A percentile compares a stretch with the other conserved stretches of the same genome.
Conservation (phyloP, 2,329 filamentous ascomycete species). For the Teratosphaeria destructans region DNA sequence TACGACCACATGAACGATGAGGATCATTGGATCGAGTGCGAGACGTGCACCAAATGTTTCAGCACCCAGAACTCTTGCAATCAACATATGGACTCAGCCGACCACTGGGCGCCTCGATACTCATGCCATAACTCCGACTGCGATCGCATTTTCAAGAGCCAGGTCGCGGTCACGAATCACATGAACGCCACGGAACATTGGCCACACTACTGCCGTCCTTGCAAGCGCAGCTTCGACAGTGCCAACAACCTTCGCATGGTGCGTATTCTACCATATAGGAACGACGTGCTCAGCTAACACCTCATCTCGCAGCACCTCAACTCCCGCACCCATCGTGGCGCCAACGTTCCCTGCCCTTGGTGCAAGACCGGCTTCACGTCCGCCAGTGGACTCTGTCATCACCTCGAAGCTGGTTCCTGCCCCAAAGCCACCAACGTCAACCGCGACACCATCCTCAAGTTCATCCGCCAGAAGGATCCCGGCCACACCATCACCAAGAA, state of each 20-base stretch:
- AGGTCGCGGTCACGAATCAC: slow-evolving; percentile 15
- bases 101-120: slow-evolving; percentile 17
- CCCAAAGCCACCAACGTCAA: slow-evolving; percentile 35
- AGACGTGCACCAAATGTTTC: slow-evolving; percentile 22
- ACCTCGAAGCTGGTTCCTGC: slow-evolving; percentile 49
- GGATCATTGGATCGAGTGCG: slow-evolving; percentile 16
- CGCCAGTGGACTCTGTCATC: slow-evolving; percentile 45
- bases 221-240: slow-evolving; percentile 22
- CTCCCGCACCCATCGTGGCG: slow-evolving; percentile 40
- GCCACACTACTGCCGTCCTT: slow-evolving; percentile 23
- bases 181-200: slow-evolving; percentile 20
- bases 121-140: slow-evolving; percentile 21
- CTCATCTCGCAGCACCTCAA: slow-evolving; percentile 42
- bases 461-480: slow-evolving; percentile 39
- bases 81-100: slow-evolving; percentile 24
- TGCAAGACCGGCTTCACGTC: slow-evolving; percentile 39
- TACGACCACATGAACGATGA: slow-evolving; percentile 10
- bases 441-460: slow-evolving; percentile 38
- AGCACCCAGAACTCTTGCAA: slow-evolving; percentile 12
- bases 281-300: neutral
- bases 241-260: slow-evolving; percentile 17
- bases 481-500: slow-evolving; percentile 42
- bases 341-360: slow-evolving; percentile 43
- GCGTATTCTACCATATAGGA: neutral
- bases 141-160: slow-evolving; percentile 8